phyloP scores from a whole-genome alignment of 176 grass and related monocot species.

The Aegilops umbellulata region DNA sequence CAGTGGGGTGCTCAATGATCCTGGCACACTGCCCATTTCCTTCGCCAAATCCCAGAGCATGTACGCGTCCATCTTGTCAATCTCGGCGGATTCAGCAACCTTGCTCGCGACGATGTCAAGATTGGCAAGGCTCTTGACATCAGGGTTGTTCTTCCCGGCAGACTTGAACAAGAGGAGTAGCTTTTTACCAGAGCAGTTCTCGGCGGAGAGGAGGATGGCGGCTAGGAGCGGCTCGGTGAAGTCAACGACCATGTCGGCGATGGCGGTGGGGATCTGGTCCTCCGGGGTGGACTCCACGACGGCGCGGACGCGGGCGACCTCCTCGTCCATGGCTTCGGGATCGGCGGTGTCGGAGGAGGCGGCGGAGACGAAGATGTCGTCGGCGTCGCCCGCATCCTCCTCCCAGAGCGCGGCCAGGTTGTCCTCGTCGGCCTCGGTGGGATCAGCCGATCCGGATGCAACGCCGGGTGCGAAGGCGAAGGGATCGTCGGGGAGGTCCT shows the following conservation, averaged over 20 bases:
- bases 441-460: background rate
- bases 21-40: conserved; percentile 61
- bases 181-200: conserved; percentile 50
- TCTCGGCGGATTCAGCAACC: conserved; percentile 36
- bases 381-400: conserved; percentile 40
- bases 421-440: conserved; percentile 33
- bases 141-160: conserved; percentile 45
- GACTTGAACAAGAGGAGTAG: conserved; percentile 59
- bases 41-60: conserved; percentile 86
- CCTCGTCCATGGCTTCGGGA: conserved; percentile 45
- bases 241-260: conserved; percentile 56
- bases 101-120: conserved; percentile 52
- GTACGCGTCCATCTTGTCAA: conserved; percentile 63
- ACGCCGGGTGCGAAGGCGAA: background rate
- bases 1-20: conserved; percentile 42
- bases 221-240: conserved; percentile 68
- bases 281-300: conserved; percentile 31
- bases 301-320: conserved; percentile 45
- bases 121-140: conserved; percentile 47
- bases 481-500: background rate
- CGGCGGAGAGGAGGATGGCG: conserved; percentile 49
- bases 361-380: conserved; percentile 36
- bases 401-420: conserved; percentile 70
- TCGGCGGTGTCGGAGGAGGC: conserved; percentile 16
- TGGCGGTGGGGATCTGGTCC: conserved; percentile 51